These are phyloP conservation scores for Boletus sp. DNA, from an alignment of 768 basidiomycete species.

Conservation along the genomic window DNA sequence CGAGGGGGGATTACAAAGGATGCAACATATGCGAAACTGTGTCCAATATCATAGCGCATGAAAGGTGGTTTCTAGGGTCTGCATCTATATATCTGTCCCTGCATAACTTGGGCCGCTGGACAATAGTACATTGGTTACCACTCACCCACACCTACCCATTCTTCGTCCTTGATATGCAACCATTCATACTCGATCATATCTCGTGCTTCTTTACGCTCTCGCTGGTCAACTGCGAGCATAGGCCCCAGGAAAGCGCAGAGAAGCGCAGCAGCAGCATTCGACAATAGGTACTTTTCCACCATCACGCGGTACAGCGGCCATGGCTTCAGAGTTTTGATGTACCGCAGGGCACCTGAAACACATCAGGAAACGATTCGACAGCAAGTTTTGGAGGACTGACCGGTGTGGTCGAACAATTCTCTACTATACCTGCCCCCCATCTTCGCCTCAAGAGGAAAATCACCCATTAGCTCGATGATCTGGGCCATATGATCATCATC, in stretches of 20 bases:
- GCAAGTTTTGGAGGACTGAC: slow-evolving; percentile 34
- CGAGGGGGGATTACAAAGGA: background rate
- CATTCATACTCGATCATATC: slow-evolving; percentile 76
- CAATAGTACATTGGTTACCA: slow-evolving; percentile 25
- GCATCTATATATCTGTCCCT: slow-evolving; percentile 10
- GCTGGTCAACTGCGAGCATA: slow-evolving; percentile 72
- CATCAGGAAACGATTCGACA: slow-evolving; percentile 3
- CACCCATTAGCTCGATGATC: slow-evolving; percentile 87
- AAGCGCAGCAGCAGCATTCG: slow-evolving; percentile 50
- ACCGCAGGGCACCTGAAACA: slow-evolving; percentile 57
- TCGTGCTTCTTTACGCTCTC: slow-evolving; percentile 62
- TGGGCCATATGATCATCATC: slow-evolving; percentile 97
- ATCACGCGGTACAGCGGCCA: slow-evolving; percentile 85
- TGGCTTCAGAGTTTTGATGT: slow-evolving; percentile 69
- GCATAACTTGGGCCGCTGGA: background rate
- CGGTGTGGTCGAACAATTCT: slow-evolving; percentile 77
- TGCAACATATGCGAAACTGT: slow-evolving; percentile 7
- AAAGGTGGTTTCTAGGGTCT: slow-evolving; percentile 5
- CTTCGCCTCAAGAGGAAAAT: slow-evolving; percentile 68
- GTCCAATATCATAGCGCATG: background rate
- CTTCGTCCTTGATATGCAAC: slow-evolving; percentile 46
- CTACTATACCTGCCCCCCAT: slow-evolving; percentile 82
- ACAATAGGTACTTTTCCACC: slow-evolving; percentile 83
- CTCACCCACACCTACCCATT: slow-evolving; percentile 24
- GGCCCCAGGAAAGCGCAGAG: slow-evolving; percentile 69